Conservation (phyloP, 495 filamentous ascomycete genomes). For the Neurospora sp. region DNA sequence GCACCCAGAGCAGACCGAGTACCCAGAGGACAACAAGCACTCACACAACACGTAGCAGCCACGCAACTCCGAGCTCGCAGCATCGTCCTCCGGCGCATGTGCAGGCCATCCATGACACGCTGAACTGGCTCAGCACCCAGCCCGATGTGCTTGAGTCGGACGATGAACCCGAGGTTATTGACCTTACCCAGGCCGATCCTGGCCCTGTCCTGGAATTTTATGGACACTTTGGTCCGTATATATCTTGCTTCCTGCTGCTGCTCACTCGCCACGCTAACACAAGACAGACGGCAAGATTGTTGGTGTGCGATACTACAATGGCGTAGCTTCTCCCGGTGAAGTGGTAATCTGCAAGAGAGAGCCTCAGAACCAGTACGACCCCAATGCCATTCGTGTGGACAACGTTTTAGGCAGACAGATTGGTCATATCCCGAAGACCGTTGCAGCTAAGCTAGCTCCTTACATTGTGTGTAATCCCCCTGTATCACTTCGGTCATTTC, state of each 20-base stretch:
- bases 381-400: conserved; percentile 68
- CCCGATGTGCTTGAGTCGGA: conserved; percentile 22
- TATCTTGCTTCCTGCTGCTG: neutral
- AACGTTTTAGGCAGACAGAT: conserved; percentile 75
- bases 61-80: neutral
- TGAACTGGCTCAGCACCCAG: neutral
- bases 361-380: conserved; percentile 61
- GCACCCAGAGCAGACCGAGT: neutral
- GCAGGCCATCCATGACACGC: neutral
- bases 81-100: neutral
- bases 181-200: conserved; percentile 41
- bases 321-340: conserved; percentile 61
- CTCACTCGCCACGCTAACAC: conserved; percentile 17
- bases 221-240: conserved; percentile 30
- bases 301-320: conserved; percentile 69
- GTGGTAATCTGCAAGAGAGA: conserved; percentile 59
- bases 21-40: neutral
- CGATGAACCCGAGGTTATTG: conserved; percentile 39
- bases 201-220: conserved; percentile 39
- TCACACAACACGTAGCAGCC: neutral
- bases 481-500: neutral
- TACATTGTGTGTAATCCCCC: conserved; percentile 48
- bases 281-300: conserved; percentile 58
- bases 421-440: conserved; percentile 60
- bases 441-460: conserved; percentile 61